phyloP scores from a whole-genome alignment of 2,329 filamentous ascomycete genomes.

The Botrytis sinoallii region DNA sequence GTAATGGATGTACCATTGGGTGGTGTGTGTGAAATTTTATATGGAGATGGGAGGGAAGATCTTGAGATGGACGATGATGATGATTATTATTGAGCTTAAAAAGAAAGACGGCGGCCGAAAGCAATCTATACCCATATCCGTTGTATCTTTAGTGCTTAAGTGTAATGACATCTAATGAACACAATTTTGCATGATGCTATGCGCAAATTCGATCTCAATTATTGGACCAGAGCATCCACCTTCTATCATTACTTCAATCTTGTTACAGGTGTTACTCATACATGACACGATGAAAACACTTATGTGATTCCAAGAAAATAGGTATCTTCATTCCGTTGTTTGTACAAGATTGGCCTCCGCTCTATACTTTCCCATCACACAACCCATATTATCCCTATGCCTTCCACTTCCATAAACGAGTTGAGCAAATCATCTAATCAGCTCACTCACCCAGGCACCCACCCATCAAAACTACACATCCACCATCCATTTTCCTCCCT shows the following conservation, averaged over 20 bases:
- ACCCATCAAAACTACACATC: neutral
- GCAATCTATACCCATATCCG: conserved; percentile 1
- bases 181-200: neutral
- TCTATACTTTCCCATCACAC: neutral
- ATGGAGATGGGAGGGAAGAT: conserved; percentile 55
- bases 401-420: neutral
- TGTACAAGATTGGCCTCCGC: neutral
- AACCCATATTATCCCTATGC: neutral
- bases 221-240: neutral
- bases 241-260: neutral
- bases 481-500: too few relatives aligned
- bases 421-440: neutral
- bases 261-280: neutral
- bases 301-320: neutral
- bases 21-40: conserved; percentile 91
- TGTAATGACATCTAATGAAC: neutral
- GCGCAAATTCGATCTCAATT: neutral
- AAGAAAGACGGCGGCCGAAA: too few relatives aligned
- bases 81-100: neutral
- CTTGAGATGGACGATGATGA: conserved; percentile 9
- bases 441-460: neutral
- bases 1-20: conserved; percentile 96
- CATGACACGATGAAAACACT: neutral
- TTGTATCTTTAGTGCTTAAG: neutral
- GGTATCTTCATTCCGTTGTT: conserved; percentile 13